A percentile compares a stretch with the other conserved stretches of the same genome.
Conservation (phyloP, 2,329 filamentous ascomycete species). For the Akanthomyces uredinophilus region DNA sequence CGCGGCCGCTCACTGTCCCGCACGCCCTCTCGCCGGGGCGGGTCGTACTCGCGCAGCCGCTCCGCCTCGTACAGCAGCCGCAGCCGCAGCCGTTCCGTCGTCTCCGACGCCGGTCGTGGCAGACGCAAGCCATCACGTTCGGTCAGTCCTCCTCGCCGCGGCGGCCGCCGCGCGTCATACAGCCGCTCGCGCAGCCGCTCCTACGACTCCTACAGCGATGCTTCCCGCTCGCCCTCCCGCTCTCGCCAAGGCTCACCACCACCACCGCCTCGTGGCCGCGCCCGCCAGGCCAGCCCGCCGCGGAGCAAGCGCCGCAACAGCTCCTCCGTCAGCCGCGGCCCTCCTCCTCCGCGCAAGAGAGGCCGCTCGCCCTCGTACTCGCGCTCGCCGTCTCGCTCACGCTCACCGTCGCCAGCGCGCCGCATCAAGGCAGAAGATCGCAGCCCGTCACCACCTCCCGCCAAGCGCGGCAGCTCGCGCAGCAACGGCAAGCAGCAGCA, state of each 20-base stretch:
- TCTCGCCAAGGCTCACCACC: neutral
- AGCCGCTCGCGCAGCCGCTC: slow-evolving; percentile 14
- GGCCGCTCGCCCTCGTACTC: slow-evolving; percentile 5
- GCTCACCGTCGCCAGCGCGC: neutral
- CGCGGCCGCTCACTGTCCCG: slow-evolving; percentile 27
- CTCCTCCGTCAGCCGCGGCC: slow-evolving; percentile 5
- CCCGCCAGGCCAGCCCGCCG: slow-evolving; percentile 4
- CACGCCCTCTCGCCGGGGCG: slow-evolving; percentile 23
- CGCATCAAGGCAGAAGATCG: neutral
- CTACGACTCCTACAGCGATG: slow-evolving; percentile 11
- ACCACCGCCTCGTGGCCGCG: neutral
- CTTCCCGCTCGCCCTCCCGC: slow-evolving; percentile 1
- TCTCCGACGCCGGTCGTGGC: neutral
- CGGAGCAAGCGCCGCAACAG: slow-evolving; percentile 6
- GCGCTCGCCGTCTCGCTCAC: slow-evolving; percentile 1
- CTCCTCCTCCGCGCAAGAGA: neutral
- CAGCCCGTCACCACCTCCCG: neutral
- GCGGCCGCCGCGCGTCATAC: neutral
- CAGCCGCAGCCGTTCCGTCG: neutral
- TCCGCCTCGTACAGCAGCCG: slow-evolving; percentile 38
- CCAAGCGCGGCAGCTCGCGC: slow-evolving; percentile 4
- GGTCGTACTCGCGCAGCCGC: slow-evolving; percentile 27
- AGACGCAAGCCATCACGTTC: neutral
- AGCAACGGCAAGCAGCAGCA: neutral
- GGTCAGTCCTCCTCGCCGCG: neutral